phyloP scores from a whole-genome alignment of 345 rosid genomes.

The rapeseed (Brassica napus) region DNA sequence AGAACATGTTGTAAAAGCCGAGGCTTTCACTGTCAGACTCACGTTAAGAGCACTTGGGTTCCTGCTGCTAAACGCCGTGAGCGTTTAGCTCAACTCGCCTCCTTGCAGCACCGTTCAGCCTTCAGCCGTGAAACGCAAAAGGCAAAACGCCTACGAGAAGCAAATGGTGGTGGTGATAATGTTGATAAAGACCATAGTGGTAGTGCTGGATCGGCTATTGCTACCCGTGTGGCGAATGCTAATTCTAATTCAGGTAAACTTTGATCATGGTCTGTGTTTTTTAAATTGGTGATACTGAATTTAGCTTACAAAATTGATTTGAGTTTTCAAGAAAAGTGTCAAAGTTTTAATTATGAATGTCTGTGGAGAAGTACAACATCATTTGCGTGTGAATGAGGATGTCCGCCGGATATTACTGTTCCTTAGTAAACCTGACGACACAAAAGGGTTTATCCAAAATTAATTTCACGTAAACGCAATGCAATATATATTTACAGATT shows the following conservation, averaged over 20 bases:
- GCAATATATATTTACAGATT: conserved; percentile 10
- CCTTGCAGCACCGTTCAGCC: conserved; percentile 47
- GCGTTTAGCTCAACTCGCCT: conserved; percentile 65
- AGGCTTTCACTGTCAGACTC: conserved; percentile 89
- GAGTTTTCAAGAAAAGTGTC: conserved; percentile 32
- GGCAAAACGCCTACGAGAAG: conserved; percentile 64
- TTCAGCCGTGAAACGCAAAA: conserved; percentile 49
- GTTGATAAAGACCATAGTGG: conserved; percentile 27
- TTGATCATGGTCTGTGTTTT: conserved; percentile 18
- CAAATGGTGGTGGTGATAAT: conserved; percentile 18
- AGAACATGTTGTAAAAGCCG: conserved; percentile 98
- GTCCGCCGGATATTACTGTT: conserved; percentile 54
- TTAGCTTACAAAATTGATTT: conserved; percentile 22
- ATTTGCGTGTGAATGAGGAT: conserved; percentile 53
- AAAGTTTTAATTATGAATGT: conserved; percentile 7
- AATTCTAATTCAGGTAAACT: conserved; percentile 41
- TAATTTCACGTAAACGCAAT: conserved; percentile 19
- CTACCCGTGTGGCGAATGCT: conserved; percentile 34
- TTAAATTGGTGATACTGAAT: conserved; percentile 4
- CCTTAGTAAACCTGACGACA: conserved; percentile 57
- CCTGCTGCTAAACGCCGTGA: conserved; percentile 93
- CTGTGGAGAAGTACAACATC: conserved; percentile 48
- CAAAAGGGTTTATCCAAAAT: conserved; percentile 15
- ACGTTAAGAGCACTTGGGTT: conserved; percentile 97
- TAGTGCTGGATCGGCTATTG: conserved; percentile 35